Base-by-base conservation (phyloP, 805 yeast species). In the Candida adriatica region DNA sequence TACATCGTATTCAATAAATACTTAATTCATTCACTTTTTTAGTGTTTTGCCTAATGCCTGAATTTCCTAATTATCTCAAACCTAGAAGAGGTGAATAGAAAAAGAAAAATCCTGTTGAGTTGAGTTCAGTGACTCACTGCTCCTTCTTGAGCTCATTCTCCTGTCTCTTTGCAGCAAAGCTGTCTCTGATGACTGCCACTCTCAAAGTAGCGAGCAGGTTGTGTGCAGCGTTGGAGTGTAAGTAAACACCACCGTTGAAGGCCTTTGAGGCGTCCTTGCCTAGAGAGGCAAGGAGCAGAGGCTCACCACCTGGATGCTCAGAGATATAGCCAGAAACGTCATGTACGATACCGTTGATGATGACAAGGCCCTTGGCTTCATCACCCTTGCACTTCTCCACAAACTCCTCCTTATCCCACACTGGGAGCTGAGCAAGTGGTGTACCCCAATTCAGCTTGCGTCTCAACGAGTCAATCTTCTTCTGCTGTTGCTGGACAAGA, bases 181-280 rank as follows among this genome's bases (percentile, higher is more conserved):
- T 66, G 43, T 79, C 88, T 56, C 77, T 70, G 39, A 82, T 71
- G 24, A 83, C 80, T 18, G 90, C 92, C 14, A 83, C 76, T 68
- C 94, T 76, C 83, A 81, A 72, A n/a, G 81, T 75, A 13, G 90
- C 86, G 57, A 83, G 69, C 52, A 82, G 62, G 57, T 83, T 83
- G 56, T 80, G 87, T 20, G 92, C 94, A 42, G 94, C 92, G 48
- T 82, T 83, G 8, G 90, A 79, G 55, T 83, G 94, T 8, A 82
- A 75, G 51, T 83, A 83, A 18, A 83, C 92, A 53, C 85, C 88
- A 54, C 94, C 94, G 54, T 79, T 79, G 66, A 83, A 83, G 1
- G 88, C 92, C 53, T 70, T 72, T n/a, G 90, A 79, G 16, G 90
- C 90, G 56, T 83, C 92, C 56, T 80, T 82, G 49, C 90, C 88